A percentile compares a stretch with the other conserved stretches of the same genome.
Evolutionary conservation across 192 early-diverging fungal genomes (phyloP).

Genomic region (Spizellomyces sp.): DNA sequence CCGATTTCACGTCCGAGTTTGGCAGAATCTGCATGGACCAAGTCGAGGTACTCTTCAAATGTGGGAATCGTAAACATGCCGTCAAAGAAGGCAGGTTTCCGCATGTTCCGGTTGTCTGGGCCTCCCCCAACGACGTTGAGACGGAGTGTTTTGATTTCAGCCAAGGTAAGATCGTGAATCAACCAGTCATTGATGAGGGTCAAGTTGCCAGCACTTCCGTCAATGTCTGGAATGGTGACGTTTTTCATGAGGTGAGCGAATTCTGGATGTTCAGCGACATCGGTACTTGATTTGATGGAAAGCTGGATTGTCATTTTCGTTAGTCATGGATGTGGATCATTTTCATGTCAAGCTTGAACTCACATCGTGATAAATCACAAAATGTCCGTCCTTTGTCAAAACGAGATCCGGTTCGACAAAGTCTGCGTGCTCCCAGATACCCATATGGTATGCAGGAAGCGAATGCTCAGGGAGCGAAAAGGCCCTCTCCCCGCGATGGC

Average conservation of each 20-base stretch:
- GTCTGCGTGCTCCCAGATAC: conserved; percentile 22
- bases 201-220: conserved; percentile 7
- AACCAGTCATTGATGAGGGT: conserved; percentile 22
- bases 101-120: not conserved
- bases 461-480: conserved; percentile 19
- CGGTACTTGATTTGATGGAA: not conserved
- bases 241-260: conserved; percentile 9
- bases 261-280: conserved; percentile 13
- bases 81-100: conserved; percentile 15
- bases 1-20: conserved; percentile 2
- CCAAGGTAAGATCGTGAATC: conserved; percentile 17
- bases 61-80: conserved; percentile 17
- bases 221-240: conserved; percentile 9
- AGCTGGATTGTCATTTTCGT: not conserved
- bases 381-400: conserved; percentile 13
- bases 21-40: not conserved
- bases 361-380: conserved; percentile 23
- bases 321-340: not conserved
- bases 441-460: conserved; percentile 20
- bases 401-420: conserved; percentile 18
- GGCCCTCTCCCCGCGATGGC: conserved; percentile 15
- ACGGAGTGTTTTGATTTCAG: conserved; percentile 4
- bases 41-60: conserved; percentile 15
- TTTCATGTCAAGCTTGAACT: not conserved
- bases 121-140: conserved; percentile 12